Evolutionary conservation across 2,329 filamentous ascomycete genomes (phyloP).

Genomic region (Trichoderma pleuroti): DNA sequence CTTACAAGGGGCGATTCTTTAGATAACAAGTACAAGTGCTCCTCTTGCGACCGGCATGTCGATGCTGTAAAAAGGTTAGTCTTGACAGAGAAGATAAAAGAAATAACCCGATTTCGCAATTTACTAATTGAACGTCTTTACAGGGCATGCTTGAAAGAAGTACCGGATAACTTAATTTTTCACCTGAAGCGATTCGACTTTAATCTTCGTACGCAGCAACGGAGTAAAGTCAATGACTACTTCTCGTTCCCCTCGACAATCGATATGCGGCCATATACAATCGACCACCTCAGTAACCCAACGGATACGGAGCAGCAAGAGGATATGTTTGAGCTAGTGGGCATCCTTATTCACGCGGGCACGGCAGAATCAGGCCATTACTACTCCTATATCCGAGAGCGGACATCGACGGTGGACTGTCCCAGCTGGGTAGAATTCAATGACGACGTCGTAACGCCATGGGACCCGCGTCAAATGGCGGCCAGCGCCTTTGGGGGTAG

Average conservation of each 20-base stretch:
- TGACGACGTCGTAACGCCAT: slow-evolving; percentile 74
- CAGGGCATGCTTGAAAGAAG: slow-evolving; percentile 83
- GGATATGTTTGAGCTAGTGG: slow-evolving; percentile 91
- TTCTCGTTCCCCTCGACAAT: slow-evolving; percentile 83
- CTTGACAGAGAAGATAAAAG: background rate
- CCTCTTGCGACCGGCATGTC: slow-evolving; percentile 81
- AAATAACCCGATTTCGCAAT: background rate
- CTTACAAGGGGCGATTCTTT: background rate
- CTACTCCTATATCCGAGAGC: slow-evolving; percentile 89
- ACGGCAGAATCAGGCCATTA: slow-evolving; percentile 95
- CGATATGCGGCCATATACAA: slow-evolving; percentile 85
- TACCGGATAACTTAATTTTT: slow-evolving; percentile 92
- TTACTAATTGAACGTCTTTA: slow-evolving; percentile 18
- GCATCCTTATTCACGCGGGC: slow-evolving; percentile 87
- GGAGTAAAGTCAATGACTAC: slow-evolving; percentile 92
- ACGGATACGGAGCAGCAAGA: slow-evolving; percentile 46
- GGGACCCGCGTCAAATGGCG: slow-evolving; percentile 71
- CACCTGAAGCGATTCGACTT: slow-evolving; percentile 89
- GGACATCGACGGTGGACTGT: slow-evolving; percentile 51
- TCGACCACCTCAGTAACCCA: slow-evolving; percentile 73
- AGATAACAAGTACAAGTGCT: slow-evolving; percentile 98
- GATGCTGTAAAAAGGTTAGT: slow-evolving; percentile 81
- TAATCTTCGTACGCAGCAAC: slow-evolving; percentile 69
- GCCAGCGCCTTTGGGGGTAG: slow-evolving; percentile 74
- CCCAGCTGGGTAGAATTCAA: slow-evolving; percentile 87